phyloP scores from a whole-genome alignment of 2,329 filamentous ascomycete species.

The Pseudopyrenochaeta lycopersici region DNA sequence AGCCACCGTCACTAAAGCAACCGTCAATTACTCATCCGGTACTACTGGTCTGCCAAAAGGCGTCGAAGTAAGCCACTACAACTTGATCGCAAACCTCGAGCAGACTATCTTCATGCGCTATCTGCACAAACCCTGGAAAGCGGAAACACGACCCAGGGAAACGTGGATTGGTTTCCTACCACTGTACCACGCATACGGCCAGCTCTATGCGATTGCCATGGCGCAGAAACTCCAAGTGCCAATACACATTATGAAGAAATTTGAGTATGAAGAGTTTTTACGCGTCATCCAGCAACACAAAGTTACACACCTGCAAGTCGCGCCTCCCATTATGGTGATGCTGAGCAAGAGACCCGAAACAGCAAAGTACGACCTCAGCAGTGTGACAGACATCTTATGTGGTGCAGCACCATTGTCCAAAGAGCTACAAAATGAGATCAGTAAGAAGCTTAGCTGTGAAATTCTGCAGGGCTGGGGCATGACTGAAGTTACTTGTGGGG shows the following conservation, averaged over 20 bases:
- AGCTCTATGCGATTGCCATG: constrained; percentile 52
- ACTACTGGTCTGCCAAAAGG: constrained; percentile 64
- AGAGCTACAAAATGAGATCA: constrained; percentile 53
- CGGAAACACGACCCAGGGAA: constrained; percentile 54
- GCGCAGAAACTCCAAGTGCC: constrained; percentile 58
- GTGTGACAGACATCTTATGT: constrained; percentile 51
- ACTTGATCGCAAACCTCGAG: constrained; percentile 60
- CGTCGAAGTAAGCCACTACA: constrained; percentile 60
- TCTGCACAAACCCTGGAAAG: constrained; percentile 51
- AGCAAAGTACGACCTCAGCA: constrained; percentile 51
- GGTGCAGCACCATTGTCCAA: constrained; percentile 55
- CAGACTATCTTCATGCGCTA: constrained; percentile 61
- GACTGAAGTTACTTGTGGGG: constrained; percentile 55
- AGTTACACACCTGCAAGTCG: constrained; percentile 52
- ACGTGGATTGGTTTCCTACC: constrained; percentile 60
- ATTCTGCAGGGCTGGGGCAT: constrained; percentile 54
- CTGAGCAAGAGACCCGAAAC: constrained; percentile 55
- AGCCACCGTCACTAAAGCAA: constrained; percentile 46
- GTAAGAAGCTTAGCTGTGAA: constrained; percentile 42
- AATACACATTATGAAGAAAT: constrained; percentile 53
- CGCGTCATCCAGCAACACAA: constrained; percentile 47
- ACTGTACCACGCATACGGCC: constrained; percentile 58
- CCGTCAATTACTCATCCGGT: constrained; percentile 62
- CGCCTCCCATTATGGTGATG: constrained; percentile 56
- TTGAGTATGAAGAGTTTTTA: constrained; percentile 53